Evolutionary conservation across 352 stramenopile genomes (phyloP), one percentile per base, ranked within the genome.

Genomic region (Phytopythium montanum): DNA sequence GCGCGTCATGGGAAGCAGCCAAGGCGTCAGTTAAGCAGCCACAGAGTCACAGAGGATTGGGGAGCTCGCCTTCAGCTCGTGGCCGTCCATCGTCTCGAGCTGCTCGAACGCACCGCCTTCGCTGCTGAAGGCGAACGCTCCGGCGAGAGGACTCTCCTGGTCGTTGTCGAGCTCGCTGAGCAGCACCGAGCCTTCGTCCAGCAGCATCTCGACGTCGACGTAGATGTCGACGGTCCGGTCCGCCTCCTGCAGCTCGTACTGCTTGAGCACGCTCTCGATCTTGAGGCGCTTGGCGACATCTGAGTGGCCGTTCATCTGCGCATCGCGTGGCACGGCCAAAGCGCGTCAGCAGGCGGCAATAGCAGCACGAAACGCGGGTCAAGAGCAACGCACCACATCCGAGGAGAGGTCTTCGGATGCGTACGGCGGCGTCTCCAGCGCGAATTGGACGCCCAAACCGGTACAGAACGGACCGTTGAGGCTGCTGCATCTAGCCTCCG

Each of bases 391-490:
- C 23, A 49, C 38, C 52, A 74, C 78, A 70, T 81, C 64, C 59
- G 77, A 44, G 39, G 83, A 75, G 25, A 92, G 70, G 44, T 81
- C 78, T 16, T 69, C 42, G 4, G 39, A 38, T 19, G 73, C 73
- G 53, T 92, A 72, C 13, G 26, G 54, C 26, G 80, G 76, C 26
- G 78, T 56, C 18, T 59, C 18, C 18, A 49, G 26, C 39, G 62
- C 54, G 51, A 81, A 79, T 34, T 66, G 66, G 25, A 53, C 42
- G 3, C 59, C 66, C 0, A 77, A 45, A 28, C 45, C 66, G 1
- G 29, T 42, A 39, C 82, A 92, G 41, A 78, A 92, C 25, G 82
- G 82, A 16, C 82, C 82, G n/a, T 83, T 90, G 13, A 86, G 66
- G 36, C 80, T 90, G 60, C 80, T 92, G 61, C 82, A 92, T 9